phyloP scores from a whole-genome alignment of 2,329 filamentous ascomycete genomes.

The Lasiodiplodia hormozganensis region DNA sequence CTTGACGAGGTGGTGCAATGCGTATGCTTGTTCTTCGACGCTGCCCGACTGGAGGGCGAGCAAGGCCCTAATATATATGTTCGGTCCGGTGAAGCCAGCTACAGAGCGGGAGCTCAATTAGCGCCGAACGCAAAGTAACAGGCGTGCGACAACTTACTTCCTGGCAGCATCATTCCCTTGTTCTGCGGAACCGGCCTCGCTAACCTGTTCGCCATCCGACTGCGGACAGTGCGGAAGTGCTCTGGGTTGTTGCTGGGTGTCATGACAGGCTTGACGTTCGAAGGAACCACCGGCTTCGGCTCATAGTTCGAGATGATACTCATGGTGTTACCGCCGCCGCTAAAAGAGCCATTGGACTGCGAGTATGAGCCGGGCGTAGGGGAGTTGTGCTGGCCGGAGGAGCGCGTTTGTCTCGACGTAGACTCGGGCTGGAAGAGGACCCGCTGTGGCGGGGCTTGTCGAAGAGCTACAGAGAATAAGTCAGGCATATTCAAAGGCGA shows the following conservation, averaged over 20 bases:
- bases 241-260: slow-evolving; percentile 77
- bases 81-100: slow-evolving; percentile 74
- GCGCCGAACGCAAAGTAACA: slow-evolving; percentile 1
- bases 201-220: slow-evolving; percentile 50
- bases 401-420: slow-evolving; percentile 67
- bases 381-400: slow-evolving; percentile 54
- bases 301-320: slow-evolving; percentile 68
- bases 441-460: slow-evolving; percentile 84
- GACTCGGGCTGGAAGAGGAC: slow-evolving; percentile 86
- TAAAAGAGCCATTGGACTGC: slow-evolving; percentile 46
- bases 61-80: slow-evolving; percentile 89
- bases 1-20: slow-evolving; percentile 90
- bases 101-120: slow-evolving; percentile 12
- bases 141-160: slow-evolving; percentile 60
- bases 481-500: not conserved
- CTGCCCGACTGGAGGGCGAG: slow-evolving; percentile 83
- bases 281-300: slow-evolving; percentile 66
- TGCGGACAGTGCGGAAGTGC: slow-evolving; percentile 67
- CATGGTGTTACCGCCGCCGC: slow-evolving; percentile 37
- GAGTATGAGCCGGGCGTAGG: slow-evolving; percentile 46
- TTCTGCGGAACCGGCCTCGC: slow-evolving; percentile 37
- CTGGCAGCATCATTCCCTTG: slow-evolving; percentile 65
- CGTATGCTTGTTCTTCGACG: slow-evolving; percentile 86
- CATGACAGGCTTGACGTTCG: slow-evolving; percentile 74
- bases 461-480: slow-evolving; percentile 58